Percentiles rank a stretch among this genome's conserved stretches.
These are phyloP conservation scores for Geotrichum macrosporum DNA, from an alignment of 1,139 yeast species.

Conservation along the genomic window DNA sequence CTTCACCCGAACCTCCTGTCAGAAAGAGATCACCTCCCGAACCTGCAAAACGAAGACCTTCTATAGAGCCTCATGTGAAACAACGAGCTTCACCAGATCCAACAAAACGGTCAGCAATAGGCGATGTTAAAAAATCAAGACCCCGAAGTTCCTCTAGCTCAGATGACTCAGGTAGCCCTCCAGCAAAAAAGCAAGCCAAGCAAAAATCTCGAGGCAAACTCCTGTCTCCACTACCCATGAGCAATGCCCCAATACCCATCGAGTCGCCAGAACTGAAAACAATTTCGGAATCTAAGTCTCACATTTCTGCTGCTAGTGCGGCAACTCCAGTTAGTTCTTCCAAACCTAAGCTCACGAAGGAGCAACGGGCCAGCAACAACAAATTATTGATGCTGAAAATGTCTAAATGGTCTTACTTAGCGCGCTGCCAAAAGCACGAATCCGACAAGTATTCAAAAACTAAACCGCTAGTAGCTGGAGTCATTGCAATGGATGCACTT, in stretches of 20 bases:
- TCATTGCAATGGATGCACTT: conserved; percentile 37
- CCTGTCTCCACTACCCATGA: background rate
- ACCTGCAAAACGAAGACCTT: background rate
- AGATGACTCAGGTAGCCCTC: background rate
- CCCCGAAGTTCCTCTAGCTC: conserved; percentile 4
- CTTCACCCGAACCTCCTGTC: background rate
- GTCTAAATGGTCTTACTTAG: conserved; percentile 36
- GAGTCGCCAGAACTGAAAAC: background rate
- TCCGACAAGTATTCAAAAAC: conserved; percentile 32
- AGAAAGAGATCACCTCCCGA: background rate
- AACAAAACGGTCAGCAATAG: background rate
- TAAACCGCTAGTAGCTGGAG: conserved; percentile 32
- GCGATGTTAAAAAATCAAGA: background rate
- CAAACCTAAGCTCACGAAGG: conserved; percentile 20
- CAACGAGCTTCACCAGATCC: background rate
- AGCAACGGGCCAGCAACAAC: conserved; percentile 30
- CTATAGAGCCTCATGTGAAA: background rate
- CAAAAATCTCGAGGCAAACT: background rate
- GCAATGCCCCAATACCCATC: background rate
- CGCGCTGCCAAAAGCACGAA: conserved; percentile 37
- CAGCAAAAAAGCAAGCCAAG: background rate
- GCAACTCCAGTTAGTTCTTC: conserved; percentile 11
- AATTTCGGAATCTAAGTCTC: background rate
- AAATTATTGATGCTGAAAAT: conserved; percentile 28
- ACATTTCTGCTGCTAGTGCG: background rate